Conservation (phyloP, 1,284 basidiomycete species). For the Inonotus obliquus region DNA sequence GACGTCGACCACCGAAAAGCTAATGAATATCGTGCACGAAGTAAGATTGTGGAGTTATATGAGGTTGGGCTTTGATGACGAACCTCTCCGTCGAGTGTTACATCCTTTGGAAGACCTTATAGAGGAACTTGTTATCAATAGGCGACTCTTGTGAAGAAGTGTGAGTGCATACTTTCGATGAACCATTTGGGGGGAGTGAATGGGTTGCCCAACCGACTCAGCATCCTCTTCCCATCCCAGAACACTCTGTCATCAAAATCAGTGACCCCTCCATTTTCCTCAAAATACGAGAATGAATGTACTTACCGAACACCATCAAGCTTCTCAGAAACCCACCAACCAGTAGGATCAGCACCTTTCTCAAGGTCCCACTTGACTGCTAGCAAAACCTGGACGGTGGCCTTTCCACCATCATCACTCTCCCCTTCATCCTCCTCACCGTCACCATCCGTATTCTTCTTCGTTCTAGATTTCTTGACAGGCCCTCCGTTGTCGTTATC, state of each 20-base stretch:
- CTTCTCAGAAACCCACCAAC: conserved; percentile 69
- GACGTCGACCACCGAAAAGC: conserved; percentile 54
- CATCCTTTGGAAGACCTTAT: conserved; percentile 52
- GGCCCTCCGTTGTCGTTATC: not conserved
- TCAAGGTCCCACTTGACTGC: conserved; percentile 59
- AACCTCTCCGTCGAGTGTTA: conserved; percentile 56
- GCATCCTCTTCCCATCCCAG: conserved; percentile 55
- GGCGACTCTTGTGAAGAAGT: not conserved
- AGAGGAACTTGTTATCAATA: not conserved
- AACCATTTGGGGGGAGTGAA: conserved; percentile 60
- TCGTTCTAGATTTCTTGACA: conserved; percentile 21
- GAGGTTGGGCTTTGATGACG: conserved; percentile 17
- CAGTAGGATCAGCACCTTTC: conserved; percentile 50
- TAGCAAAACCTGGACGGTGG: conserved; percentile 42
- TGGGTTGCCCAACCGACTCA: conserved; percentile 54
- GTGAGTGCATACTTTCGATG: conserved; percentile 43
- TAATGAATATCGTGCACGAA: conserved; percentile 5
- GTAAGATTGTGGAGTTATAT: conserved; percentile 21
- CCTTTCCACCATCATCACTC: conserved; percentile 25
- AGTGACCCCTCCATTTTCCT: not conserved
- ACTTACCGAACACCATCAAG: conserved; percentile 52
- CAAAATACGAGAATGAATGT: not conserved
- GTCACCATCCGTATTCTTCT: conserved; percentile 13
- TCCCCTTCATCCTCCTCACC: conserved; percentile 22
- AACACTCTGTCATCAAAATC: conserved; percentile 32